phyloP scores from a whole-genome alignment of 768 basidiomycete species.

The Pleurotus cornucopiae region DNA sequence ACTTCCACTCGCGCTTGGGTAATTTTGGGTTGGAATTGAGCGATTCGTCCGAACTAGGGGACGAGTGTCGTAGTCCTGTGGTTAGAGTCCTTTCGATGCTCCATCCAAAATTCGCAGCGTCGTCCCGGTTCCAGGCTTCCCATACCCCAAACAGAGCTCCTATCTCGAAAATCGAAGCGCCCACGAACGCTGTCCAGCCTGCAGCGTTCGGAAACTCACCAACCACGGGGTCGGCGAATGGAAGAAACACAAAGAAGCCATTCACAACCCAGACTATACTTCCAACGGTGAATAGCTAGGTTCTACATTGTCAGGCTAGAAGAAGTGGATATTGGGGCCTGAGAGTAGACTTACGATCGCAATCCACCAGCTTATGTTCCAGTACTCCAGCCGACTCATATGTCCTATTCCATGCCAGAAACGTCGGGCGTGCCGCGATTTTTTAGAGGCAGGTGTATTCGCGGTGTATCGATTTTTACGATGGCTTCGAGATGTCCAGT shows the following conservation, averaged over 20 bases:
- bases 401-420: slow-evolving; percentile 19
- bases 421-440: slow-evolving; percentile 13
- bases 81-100: slow-evolving; percentile 16
- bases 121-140: slow-evolving; percentile 50
- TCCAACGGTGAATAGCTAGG: slow-evolving; percentile 35
- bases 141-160: slow-evolving; percentile 49
- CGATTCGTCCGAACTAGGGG: neutral
- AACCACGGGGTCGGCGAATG: slow-evolving; percentile 13
- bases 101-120: slow-evolving; percentile 33
- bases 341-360: slow-evolving; percentile 24
- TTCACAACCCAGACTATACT: slow-evolving; percentile 52
- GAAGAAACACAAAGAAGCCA: slow-evolving; percentile 50
- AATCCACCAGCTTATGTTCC: slow-evolving; percentile 44
- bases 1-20: slow-evolving; percentile 25
- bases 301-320: neutral
- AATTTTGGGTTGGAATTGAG: neutral
- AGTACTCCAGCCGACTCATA: slow-evolving; percentile 32
- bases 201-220: slow-evolving; percentile 2
- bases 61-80: neutral
- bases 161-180: slow-evolving; percentile 57
- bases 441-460: slow-evolving; percentile 18
- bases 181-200: slow-evolving; percentile 50
- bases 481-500: slow-evolving; percentile 39
- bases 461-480: slow-evolving; percentile 29
- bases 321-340: neutral